Percentiles rank a stretch among this genome's conserved stretches.
Evolutionary conservation across 306 rosid genomes (phyloP).

Genomic region (Ormosia emarginata): DNA sequence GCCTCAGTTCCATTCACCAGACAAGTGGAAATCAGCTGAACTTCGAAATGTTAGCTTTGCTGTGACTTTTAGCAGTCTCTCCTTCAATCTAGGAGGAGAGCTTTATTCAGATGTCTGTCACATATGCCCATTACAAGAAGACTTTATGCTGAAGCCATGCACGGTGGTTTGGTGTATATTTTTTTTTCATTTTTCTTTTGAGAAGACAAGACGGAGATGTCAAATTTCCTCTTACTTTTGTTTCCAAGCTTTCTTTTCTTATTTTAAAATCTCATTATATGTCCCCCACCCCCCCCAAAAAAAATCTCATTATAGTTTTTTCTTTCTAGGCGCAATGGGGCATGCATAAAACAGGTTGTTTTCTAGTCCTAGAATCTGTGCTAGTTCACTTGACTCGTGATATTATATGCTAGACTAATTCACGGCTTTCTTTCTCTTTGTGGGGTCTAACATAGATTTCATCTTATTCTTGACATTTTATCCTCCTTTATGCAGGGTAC

Average conservation of each 20-base stretch:
- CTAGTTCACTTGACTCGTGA: constrained; percentile 24
- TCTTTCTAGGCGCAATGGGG: not conserved
- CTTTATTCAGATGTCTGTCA: not conserved
- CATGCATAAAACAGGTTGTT: constrained; percentile 21
- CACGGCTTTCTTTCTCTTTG: not conserved
- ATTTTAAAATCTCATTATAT: not conserved
- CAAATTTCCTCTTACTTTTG: not conserved
- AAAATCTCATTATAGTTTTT: not conserved
- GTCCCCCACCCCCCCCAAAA: too few species aligned
- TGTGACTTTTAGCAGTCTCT: not conserved
- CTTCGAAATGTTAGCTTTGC: constrained; percentile 4
- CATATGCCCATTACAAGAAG: not conserved
- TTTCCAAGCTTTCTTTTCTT: not conserved
- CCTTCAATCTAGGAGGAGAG: not conserved
- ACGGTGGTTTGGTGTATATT: not conserved
- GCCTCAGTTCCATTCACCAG: not conserved
- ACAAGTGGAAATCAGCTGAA: not conserved
- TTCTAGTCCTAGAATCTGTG: constrained; percentile 10
- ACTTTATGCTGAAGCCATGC: constrained; percentile 3
- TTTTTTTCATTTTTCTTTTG: not conserved
- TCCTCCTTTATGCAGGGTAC: constrained; percentile 47
- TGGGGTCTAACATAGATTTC: not conserved
- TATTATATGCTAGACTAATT: constrained; percentile 3
- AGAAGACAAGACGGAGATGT: not conserved
- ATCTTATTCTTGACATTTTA: constrained; percentile 21